These are phyloP conservation scores for Podaxis sp. DNA, from an alignment of 768 basidiomycete genomes.

Conservation along the genomic window DNA sequence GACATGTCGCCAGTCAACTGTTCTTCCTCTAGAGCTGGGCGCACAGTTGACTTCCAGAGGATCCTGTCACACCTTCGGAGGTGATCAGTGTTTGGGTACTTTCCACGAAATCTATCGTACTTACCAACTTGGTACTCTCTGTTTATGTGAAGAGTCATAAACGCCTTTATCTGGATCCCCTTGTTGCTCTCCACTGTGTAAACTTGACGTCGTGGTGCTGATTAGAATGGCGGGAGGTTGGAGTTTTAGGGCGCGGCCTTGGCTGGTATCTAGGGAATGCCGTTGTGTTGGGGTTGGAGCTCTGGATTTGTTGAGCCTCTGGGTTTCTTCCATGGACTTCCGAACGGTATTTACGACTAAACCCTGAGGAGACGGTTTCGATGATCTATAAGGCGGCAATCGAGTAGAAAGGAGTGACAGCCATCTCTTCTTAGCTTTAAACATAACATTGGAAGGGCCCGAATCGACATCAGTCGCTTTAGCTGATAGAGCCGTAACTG, in stretches of 20 bases:
- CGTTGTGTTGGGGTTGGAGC: neutral
- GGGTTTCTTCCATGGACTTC: slow-evolving; percentile 15
- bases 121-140: slow-evolving; percentile 81
- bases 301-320: slow-evolving; percentile 12
- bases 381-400: neutral
- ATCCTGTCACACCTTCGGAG: slow-evolving; percentile 77
- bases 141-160: slow-evolving; percentile 78
- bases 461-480: neutral
- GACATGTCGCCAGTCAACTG: slow-evolving; percentile 9
- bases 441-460: neutral
- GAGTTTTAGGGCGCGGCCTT: slow-evolving; percentile 13
- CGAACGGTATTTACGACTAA: slow-evolving; percentile 10
- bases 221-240: slow-evolving; percentile 24
- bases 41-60: slow-evolving; percentile 72
- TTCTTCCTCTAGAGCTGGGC: slow-evolving; percentile 35
- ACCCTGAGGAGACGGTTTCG: neutral
- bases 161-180: slow-evolving; percentile 50
- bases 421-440: slow-evolving; percentile 3
- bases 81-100: neutral
- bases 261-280: slow-evolving; percentile 12
- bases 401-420: neutral
- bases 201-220: slow-evolving; percentile 30
- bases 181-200: slow-evolving; percentile 26
- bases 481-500: neutral
- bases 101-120: slow-evolving; percentile 16